Evolutionary conservation across 441 rosid genomes (phyloP), one percentile per base, ranked within the genome.

Genomic region (Rhodomyrtus psidioides): DNA sequence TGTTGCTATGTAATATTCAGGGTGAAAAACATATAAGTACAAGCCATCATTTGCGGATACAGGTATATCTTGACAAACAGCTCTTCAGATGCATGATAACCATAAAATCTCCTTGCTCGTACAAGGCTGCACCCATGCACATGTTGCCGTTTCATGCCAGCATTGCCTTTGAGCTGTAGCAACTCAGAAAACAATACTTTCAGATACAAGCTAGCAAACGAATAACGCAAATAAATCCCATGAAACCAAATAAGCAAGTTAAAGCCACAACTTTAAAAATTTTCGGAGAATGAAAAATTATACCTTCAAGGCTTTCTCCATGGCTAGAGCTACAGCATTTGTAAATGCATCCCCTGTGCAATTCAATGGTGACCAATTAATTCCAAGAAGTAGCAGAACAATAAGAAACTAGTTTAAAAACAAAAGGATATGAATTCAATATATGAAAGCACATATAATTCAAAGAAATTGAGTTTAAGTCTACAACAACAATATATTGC

Each of bases 281-380:
- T 62, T 58, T 62, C 3, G 1, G 34, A 62, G 42, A 62, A 62
- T 44, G 85, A 82, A 74, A 74, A 83, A 53, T 81, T 87, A 81
- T 83, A 97, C 99, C 96, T 95, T 97, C 92, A 97, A 87, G 51
- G 98, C 96, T 83, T 95, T 95, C 92, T 97, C 99, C 83, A 95
- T 92, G 30, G 93, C 95, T 85, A 94, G 91, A 82, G 95, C 87
- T 85, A 94, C 60, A 81, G 91, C 87, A 88, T 90, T 90, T 76
- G 88, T 85, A 88, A 86, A 91, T 44, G 89, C 93, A 89, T 93
- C 94, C 86, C 87, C 99, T 95, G 88, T 82, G 87, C 19, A 54
- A 89, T 87, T 76, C 86, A 89, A 86, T 24, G 28, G 86, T 51
- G 65, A 74, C 87, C 86, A 81, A 83, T 86, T 74, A 74, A 58